These are phyloP conservation scores for Polychaeton citri DNA, from an alignment of 2,329 filamentous ascomycete species.

Conservation along the genomic window DNA sequence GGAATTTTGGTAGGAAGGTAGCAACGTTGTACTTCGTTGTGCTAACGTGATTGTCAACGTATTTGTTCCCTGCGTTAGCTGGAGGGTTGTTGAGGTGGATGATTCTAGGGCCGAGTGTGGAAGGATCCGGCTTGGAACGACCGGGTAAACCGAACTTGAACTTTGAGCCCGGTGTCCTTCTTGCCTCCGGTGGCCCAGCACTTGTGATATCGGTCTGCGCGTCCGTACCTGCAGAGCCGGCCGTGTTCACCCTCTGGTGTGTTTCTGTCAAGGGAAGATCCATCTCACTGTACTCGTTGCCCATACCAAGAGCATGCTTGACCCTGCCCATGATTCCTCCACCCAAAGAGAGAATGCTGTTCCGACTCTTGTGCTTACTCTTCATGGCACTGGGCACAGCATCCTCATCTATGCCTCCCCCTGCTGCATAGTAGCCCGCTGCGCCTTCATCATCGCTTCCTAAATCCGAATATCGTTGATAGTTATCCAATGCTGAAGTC, in stretches of 20 bases:
- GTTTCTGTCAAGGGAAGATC: constrained; percentile 80
- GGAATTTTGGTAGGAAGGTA: constrained; percentile 91
- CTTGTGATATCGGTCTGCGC: neutral
- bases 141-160: constrained; percentile 86
- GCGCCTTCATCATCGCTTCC: constrained; percentile 50
- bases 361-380: constrained; percentile 46
- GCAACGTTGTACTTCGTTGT: constrained; percentile 93
- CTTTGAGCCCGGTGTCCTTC: constrained; percentile 54
- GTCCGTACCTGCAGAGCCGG: constrained; percentile 7
- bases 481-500: constrained; percentile 72
- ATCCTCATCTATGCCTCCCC: constrained; percentile 45
- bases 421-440: constrained; percentile 59
- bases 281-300: constrained; percentile 86
- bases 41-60: constrained; percentile 91
- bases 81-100: constrained; percentile 95
- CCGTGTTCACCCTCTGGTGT: neutral
- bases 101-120: constrained; percentile 78
- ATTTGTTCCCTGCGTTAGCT: constrained; percentile 79
- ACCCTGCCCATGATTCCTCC: constrained; percentile 76
- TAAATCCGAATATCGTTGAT: constrained; percentile 79
- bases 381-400: constrained; percentile 41
- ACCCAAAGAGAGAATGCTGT: constrained; percentile 77
- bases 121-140: constrained; percentile 70
- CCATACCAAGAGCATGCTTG: constrained; percentile 85
- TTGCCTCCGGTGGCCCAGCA: constrained; percentile 13